A percentile compares a stretch with the other conserved stretches of the same genome.
phyloP scores from a whole-genome alignment of 495 filamentous ascomycete species.

The Penicillium parvum region DNA sequence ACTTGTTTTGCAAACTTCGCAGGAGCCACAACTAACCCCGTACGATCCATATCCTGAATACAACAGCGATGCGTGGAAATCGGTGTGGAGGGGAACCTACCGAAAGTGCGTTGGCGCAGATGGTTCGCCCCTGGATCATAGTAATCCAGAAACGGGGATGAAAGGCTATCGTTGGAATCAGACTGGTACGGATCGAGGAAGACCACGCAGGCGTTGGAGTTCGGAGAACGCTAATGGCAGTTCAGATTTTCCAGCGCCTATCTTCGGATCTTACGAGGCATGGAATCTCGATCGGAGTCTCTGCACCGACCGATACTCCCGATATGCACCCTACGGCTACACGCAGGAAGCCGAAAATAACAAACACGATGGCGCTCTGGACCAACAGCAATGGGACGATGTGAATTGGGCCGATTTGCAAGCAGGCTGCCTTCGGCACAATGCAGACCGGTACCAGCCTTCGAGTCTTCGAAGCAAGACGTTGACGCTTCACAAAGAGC shows the following conservation, averaged over 20 bases:
- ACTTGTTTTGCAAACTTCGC: too few relatives aligned
- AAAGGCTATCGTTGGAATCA: too few relatives aligned
- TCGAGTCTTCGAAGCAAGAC: neutral
- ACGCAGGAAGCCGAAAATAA: slow-evolving; percentile 28
- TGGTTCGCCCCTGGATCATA: too few relatives aligned
- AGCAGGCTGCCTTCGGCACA: slow-evolving; percentile 54
- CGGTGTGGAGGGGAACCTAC: too few relatives aligned
- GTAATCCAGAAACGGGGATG: too few relatives aligned
- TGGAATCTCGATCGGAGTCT: slow-evolving; percentile 42
- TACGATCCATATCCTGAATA: too few relatives aligned
- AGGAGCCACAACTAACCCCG: too few relatives aligned
- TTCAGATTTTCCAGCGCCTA: slow-evolving; percentile 40
- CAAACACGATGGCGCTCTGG: slow-evolving; percentile 16
- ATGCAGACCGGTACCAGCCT: slow-evolving; percentile 53
- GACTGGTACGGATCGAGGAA: too few relatives aligned
- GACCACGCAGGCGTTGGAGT: too few relatives aligned
- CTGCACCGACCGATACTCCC: slow-evolving; percentile 52
- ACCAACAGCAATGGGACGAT: slow-evolving; percentile 51
- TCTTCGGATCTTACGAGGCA: slow-evolving; percentile 47
- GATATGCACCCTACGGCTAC: slow-evolving; percentile 51
- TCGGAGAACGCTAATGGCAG: too few relatives aligned
- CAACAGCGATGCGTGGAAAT: too few relatives aligned
- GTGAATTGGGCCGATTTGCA: slow-evolving; percentile 72
- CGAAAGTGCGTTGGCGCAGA: too few relatives aligned
- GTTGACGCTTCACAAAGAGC: neutral